Conservation (phyloP, 1,284 basidiomycete species). For the Ustilago crameri region DNA sequence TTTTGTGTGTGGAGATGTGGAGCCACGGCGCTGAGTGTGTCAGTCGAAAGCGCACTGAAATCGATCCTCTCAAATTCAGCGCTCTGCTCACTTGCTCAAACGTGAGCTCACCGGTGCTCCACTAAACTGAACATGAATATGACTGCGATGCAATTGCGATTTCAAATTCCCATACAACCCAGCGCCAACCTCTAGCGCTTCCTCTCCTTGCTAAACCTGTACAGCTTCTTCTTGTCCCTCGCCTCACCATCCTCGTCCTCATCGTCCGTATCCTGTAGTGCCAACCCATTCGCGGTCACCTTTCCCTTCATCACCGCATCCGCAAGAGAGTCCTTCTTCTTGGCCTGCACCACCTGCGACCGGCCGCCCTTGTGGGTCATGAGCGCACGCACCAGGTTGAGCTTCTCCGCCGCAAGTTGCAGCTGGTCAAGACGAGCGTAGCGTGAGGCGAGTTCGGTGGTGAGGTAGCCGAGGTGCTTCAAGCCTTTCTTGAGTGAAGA, state of each 20-base stretch:
- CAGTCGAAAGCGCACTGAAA: no score
- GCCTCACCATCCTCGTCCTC: slow-evolving; percentile 36
- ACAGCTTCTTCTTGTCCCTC: slow-evolving; percentile 22
- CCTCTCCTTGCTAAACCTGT: slow-evolving; percentile 57
- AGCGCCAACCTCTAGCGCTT: slow-evolving; percentile 48
- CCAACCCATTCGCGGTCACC: slow-evolving; percentile 49
- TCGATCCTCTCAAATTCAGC: no score
- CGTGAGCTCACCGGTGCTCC: no score
- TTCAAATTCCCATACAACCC: no score
- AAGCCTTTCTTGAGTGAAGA: slow-evolving; percentile 35
- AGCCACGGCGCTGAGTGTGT: no score
- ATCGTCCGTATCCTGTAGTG: slow-evolving; percentile 39
- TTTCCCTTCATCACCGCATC: slow-evolving; percentile 52
- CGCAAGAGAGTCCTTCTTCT: slow-evolving; percentile 20
- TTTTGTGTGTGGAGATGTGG: no score
- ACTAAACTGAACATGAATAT: no score
- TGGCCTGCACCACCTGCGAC: slow-evolving; percentile 27
- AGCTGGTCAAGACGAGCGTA: slow-evolving; percentile 58
- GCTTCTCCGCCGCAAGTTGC: slow-evolving; percentile 49
- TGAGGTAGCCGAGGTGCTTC: slow-evolving; percentile 55
- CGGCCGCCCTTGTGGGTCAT: slow-evolving; percentile 56
- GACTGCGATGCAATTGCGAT: no score
- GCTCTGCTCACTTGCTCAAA: no score
- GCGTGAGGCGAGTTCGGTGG: slow-evolving; percentile 53
- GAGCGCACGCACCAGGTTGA: slow-evolving; percentile 55